Evolutionary conservation across 768 basidiomycete genomes (phyloP).

Genomic region (Lactifluus pinguis): DNA sequence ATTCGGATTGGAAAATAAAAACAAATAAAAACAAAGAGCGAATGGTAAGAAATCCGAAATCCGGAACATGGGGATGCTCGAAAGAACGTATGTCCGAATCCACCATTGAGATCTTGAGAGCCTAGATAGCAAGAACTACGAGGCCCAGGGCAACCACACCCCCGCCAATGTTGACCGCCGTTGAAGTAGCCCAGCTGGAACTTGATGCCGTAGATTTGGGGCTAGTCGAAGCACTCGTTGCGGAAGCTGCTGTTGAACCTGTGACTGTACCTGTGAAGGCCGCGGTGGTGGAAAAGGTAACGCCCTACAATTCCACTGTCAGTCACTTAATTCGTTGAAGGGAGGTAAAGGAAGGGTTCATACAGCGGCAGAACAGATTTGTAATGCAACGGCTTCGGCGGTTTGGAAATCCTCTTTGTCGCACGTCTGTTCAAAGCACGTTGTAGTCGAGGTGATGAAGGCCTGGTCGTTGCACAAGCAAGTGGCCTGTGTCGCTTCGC

Average conservation of each 20-base stretch:
- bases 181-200: not conserved
- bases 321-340: not conserved
- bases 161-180: constrained; percentile 6
- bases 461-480: constrained; percentile 48
- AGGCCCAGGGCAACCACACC: constrained; percentile 13
- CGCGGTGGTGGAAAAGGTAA: constrained; percentile 8
- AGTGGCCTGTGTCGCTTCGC: not conserved
- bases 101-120: too few species aligned
- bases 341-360: not conserved
- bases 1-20: not conserved
- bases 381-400: constrained; percentile 35
- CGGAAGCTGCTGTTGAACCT: not conserved
- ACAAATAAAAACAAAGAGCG: not conserved
- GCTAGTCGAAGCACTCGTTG: not conserved
- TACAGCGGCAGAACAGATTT: constrained; percentile 43
- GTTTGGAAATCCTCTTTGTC: constrained; percentile 34
- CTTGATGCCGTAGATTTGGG: not conserved
- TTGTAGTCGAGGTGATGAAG: constrained; percentile 39
- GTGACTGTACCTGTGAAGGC: not conserved
- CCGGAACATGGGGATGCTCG: not conserved
- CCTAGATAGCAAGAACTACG: constrained; percentile 13
- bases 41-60: not conserved
- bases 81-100: not conserved
- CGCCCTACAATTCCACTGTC: constrained; percentile 8
- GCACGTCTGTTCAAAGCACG: constrained; percentile 44